Evolutionary conservation across 169 alveolate genomes (phyloP).

Genomic region (Cryptosporidium ubiquitum): DNA sequence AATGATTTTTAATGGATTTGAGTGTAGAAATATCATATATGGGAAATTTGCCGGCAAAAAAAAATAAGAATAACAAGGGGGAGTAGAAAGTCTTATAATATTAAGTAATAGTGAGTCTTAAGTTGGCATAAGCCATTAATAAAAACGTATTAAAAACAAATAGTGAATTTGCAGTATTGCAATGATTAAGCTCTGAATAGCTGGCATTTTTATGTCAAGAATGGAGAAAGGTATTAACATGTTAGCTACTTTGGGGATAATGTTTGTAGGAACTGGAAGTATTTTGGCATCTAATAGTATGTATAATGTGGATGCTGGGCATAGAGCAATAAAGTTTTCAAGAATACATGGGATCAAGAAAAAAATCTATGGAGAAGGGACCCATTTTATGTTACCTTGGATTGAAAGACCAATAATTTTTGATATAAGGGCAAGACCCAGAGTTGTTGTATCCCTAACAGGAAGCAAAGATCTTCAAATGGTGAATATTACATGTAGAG

Average conservation of each 20-base stretch:
- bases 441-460: conserved; percentile 90
- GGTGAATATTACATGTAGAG: conserved; percentile 95
- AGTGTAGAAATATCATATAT: not conserved
- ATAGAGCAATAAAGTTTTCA: conserved; percentile 92
- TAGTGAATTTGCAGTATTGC: not conserved
- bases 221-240: not conserved
- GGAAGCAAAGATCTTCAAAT: conserved; percentile 95
- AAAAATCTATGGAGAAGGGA: conserved; percentile 93
- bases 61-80: not conserved
- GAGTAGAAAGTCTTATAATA: not conserved
- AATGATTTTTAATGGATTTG: no score
- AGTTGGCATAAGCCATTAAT: not conserved
- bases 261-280: conserved; percentile 5
- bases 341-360: conserved; percentile 81
- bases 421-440: conserved; percentile 94
- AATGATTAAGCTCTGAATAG: not conserved
- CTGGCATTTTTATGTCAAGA: not conserved
- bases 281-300: conserved; percentile 72
- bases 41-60: not conserved
- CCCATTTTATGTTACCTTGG: conserved; percentile 95
- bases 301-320: conserved; percentile 93
- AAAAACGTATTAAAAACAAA: not conserved
- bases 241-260: conserved; percentile 4
- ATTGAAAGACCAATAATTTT: conserved; percentile 94
- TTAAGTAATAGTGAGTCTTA: not conserved